Conservation (phyloP, 495 filamentous ascomycete genomes). For the Podospora pseudocomata region DNA sequence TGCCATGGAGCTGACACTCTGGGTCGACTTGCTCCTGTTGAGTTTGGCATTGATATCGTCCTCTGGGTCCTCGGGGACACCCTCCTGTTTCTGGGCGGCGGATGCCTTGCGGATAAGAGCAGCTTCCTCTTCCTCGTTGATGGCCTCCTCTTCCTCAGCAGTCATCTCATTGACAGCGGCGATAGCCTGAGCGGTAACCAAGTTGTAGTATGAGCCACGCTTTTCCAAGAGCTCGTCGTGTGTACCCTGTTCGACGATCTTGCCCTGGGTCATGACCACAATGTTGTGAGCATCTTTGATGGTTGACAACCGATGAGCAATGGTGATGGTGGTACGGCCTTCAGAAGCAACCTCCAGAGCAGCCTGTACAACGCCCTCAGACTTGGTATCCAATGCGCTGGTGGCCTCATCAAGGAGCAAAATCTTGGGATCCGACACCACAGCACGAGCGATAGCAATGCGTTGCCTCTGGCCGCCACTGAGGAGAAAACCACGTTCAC, state of each 20-base stretch:
- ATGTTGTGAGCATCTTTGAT: slow-evolving; percentile 95
- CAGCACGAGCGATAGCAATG: slow-evolving; percentile 78
- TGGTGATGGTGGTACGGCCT: slow-evolving; percentile 94
- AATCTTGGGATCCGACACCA: slow-evolving; percentile 92
- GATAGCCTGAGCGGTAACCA: slow-evolving; percentile 56
- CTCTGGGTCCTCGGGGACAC: slow-evolving; percentile 52
- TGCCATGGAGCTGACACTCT: slow-evolving; percentile 66
- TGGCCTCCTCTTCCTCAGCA: slow-evolving; percentile 43
- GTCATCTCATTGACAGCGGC: slow-evolving; percentile 56
- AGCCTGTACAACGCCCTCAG: slow-evolving; percentile 90
- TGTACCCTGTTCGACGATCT: slow-evolving; percentile 80
- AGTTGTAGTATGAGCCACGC: slow-evolving; percentile 54
- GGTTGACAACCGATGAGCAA: slow-evolving; percentile 90
- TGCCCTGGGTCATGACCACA: slow-evolving; percentile 80
- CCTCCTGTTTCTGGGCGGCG: slow-evolving; percentile 23
- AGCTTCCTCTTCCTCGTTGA: slow-evolving; percentile 43
- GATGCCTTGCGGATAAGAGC: slow-evolving; percentile 48
- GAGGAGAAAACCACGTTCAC: slow-evolving; percentile 87
- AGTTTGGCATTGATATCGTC: slow-evolving; percentile 55
- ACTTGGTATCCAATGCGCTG: slow-evolving; percentile 90
- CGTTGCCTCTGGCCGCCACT: slow-evolving; percentile 96
- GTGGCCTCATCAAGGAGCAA: slow-evolving; percentile 94
- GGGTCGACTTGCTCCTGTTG: slow-evolving; percentile 60
- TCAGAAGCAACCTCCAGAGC: slow-evolving; percentile 82
- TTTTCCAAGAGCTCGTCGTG: slow-evolving; percentile 63